Conservation (phyloP, 192 early-diverging fungal species). For the Pecoramyces ruminantium region DNA sequence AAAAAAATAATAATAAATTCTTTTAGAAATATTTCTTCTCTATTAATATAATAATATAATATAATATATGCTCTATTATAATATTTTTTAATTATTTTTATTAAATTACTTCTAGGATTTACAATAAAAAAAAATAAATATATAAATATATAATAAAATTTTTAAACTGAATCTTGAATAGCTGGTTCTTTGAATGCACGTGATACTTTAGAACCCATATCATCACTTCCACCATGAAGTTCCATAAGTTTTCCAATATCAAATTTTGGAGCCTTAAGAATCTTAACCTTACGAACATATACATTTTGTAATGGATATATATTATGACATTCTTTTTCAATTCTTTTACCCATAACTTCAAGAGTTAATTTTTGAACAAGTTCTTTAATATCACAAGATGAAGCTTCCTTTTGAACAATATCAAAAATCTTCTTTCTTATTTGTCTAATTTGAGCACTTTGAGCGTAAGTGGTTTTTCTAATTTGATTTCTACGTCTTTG, state of each 20-base stretch:
- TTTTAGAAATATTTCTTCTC: too few species aligned
- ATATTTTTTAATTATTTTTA: too few species aligned
- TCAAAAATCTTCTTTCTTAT: constrained; percentile 99
- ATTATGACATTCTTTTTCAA: constrained; percentile 88
- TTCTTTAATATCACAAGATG: constrained; percentile 82
- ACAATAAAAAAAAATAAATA: too few species aligned
- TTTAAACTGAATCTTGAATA: too few species aligned
- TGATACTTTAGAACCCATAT: constrained; percentile 8
- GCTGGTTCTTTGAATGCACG: background rate
- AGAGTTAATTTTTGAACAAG: constrained; percentile 89
- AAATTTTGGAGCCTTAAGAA: constrained; percentile 82
- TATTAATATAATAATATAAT: too few species aligned
- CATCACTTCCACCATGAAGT: constrained; percentile 72
- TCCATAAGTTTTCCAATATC: constrained; percentile 64
- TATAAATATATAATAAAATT: too few species aligned
- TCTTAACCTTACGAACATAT: constrained; percentile 95
- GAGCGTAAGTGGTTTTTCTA: constrained; percentile 96
- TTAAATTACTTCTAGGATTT: too few species aligned
- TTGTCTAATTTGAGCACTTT: constrained; percentile 84
- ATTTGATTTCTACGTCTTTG: constrained; percentile 82
- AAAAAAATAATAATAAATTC: too few species aligned
- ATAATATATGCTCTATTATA: too few species aligned
- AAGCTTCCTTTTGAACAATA: constrained; percentile 75
- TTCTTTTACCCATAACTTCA: constrained; percentile 92
- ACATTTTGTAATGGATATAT: constrained; percentile 98